These are phyloP conservation scores for Chalciporus piperatoides DNA, from an alignment of 1,284 basidiomycete genomes.

Conservation along the genomic window DNA sequence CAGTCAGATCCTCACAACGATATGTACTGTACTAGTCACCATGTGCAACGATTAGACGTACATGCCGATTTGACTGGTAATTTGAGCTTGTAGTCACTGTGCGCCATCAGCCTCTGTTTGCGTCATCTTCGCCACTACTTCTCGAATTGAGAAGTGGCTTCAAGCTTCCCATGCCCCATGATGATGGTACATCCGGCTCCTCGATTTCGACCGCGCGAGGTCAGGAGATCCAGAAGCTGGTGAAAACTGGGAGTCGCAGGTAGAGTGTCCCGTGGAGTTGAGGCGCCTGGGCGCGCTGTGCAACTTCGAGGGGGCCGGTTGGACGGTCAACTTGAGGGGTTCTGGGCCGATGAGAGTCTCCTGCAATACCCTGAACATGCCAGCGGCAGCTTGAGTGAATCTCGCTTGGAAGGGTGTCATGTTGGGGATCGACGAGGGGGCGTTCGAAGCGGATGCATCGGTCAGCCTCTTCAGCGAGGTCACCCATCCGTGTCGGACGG, in stretches of 20 bases:
- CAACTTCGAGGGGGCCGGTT: constrained; percentile 22
- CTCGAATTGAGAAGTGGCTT: constrained; percentile 42
- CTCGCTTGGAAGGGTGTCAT: constrained; percentile 38
- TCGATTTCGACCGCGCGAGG: constrained; percentile 64
- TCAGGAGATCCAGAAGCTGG: constrained; percentile 26
- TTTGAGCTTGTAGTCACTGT: too few species aligned
- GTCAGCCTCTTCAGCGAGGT: constrained; percentile 69
- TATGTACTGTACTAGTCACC: too few species aligned
- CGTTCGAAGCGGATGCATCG: constrained; percentile 35
- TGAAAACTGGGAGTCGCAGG: constrained; percentile 27
- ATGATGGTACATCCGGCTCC: constrained; percentile 61
- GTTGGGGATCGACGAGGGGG: constrained; percentile 36
- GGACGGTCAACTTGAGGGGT: constrained; percentile 23
- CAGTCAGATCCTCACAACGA: too few species aligned
- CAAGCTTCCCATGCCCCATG: constrained; percentile 56
- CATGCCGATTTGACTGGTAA: too few species aligned
- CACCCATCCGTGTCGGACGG: constrained; percentile 73
- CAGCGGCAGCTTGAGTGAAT: constrained; percentile 63
- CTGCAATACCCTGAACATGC: constrained; percentile 75
- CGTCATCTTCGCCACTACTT: constrained; percentile 36
- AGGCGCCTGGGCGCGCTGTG: constrained; percentile 29
- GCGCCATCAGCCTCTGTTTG: too few species aligned
- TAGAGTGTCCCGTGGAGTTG: constrained; percentile 18
- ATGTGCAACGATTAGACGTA: too few species aligned
- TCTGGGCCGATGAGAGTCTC: constrained; percentile 67